Percentiles rank a stretch among this genome's conserved stretches.
Evolutionary conservation across 768 basidiomycete genomes (phyloP).

Genomic region (Daedaleopsis nitida): DNA sequence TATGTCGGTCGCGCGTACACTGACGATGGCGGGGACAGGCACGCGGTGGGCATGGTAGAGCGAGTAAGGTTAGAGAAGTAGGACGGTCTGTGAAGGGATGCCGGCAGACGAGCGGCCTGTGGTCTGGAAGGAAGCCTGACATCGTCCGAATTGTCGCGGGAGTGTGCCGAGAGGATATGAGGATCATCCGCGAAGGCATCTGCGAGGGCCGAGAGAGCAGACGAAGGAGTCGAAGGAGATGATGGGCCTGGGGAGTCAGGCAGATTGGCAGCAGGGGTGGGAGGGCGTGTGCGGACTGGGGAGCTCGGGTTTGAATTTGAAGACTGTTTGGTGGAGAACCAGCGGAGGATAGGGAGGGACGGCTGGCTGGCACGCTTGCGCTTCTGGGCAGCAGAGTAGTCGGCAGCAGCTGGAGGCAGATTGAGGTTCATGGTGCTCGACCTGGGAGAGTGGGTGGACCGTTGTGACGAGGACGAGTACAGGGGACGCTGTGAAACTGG

Average conservation of each 20-base stretch:
- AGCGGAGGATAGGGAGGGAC: conserved; percentile 42
- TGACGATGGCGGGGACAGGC: conserved; percentile 47
- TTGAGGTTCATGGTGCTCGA: conserved; percentile 9
- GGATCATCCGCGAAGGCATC: conserved; percentile 34
- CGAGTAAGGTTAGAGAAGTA: conserved; percentile 51
- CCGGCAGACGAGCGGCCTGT: conserved; percentile 27
- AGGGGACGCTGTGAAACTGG: not conserved
- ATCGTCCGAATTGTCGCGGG: conserved; percentile 8
- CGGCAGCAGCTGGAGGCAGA: conserved; percentile 3
- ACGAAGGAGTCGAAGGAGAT: conserved; percentile 30
- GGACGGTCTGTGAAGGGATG: conserved; percentile 23
- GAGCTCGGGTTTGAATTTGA: conserved; percentile 10
- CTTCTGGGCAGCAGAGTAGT: conserved; percentile 12
- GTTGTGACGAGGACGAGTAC: conserved; percentile 5
- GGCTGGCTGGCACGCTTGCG: conserved; percentile 14
- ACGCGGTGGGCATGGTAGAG: conserved; percentile 63
- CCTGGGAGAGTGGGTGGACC: not conserved
- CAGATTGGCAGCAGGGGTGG: conserved; percentile 18
- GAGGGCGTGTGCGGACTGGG: conserved; percentile 19
- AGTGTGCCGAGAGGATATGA: conserved; percentile 20
- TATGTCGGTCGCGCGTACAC: conserved; percentile 15
- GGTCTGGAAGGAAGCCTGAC: conserved; percentile 29
- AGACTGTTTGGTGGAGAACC: conserved; percentile 41
- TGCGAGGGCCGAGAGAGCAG: conserved; percentile 37
- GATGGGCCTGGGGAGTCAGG: conserved; percentile 11